These are phyloP conservation scores for Simplicillium sp. DNA, from an alignment of 2,329 filamentous ascomycete species.

Conservation along the genomic window DNA sequence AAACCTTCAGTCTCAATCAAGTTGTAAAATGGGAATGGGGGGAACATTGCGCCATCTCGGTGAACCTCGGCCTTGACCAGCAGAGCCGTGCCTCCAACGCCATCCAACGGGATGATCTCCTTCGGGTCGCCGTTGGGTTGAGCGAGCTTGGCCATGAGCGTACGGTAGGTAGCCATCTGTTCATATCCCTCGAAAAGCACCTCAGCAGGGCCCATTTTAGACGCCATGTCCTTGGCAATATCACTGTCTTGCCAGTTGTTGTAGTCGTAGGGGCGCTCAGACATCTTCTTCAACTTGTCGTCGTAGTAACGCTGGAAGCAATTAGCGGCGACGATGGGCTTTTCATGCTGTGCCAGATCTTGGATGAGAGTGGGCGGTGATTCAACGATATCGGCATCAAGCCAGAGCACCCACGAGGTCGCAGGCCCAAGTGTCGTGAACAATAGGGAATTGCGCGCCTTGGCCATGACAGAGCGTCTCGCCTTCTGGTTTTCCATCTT, in stretches of 20 bases:
- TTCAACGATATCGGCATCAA: constrained; percentile 88
- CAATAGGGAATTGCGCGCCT: constrained; percentile 84
- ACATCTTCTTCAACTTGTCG: constrained; percentile 54
- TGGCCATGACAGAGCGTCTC: constrained; percentile 81
- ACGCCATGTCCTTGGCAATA: constrained; percentile 63
- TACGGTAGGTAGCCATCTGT: constrained; percentile 85
- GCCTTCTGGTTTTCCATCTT: constrained; percentile 84
- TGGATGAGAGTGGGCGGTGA: constrained; percentile 79
- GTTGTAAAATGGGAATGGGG: constrained; percentile 91
- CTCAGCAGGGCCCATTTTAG: constrained; percentile 80
- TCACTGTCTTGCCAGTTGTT: constrained; percentile 95
- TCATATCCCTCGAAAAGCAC: constrained; percentile 89
- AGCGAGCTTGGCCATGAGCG: constrained; percentile 80
- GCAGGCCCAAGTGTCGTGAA: constrained; percentile 89
- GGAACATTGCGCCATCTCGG: constrained; percentile 97
- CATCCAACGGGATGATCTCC: constrained; percentile 69
- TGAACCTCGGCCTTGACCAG: constrained; percentile 96
- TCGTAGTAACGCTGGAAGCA: constrained; percentile 86
- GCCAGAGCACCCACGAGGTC: constrained; percentile 94
- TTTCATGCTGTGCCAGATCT: constrained; percentile 79
- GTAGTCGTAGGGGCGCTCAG: constrained; percentile 84
- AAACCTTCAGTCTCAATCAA: constrained; percentile 97
- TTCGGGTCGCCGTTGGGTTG: constrained; percentile 46
- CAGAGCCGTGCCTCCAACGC: constrained; percentile 85
- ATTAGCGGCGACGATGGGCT: constrained; percentile 88